phyloP scores from a whole-genome alignment of 2,329 filamentous ascomycete species.

The Hymenoscyphus fraxineus region DNA sequence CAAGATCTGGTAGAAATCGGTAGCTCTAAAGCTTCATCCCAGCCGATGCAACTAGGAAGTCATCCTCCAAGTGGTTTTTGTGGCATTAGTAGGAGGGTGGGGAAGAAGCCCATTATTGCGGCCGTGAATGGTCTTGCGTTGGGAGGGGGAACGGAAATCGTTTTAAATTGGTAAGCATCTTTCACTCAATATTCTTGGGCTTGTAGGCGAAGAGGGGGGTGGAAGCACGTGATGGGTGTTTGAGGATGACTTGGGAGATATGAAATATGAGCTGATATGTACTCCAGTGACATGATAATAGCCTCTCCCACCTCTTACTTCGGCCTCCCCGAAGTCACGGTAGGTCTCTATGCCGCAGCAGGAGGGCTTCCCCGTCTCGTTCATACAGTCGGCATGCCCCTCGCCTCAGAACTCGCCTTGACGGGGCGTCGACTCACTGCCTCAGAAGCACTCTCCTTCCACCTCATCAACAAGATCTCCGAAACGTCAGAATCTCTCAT shows the following conservation, averaged over 20 bases:
- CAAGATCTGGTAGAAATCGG: constrained; percentile 63
- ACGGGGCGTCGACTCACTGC: constrained; percentile 59
- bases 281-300: constrained; percentile 61
- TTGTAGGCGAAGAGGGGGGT: too few relatives aligned
- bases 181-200: background rate
- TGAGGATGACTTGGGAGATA: background rate
- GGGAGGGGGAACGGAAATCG: constrained; percentile 74
- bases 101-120: constrained; percentile 71
- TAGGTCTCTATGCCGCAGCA: constrained; percentile 67
- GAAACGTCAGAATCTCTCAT: constrained; percentile 42
- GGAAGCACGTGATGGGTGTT: too few relatives aligned
- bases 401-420: constrained; percentile 68
- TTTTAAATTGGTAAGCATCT: constrained; percentile 44
- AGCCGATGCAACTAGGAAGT: constrained; percentile 28
- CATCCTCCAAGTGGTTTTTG: constrained; percentile 51
- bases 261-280: constrained; percentile 1
- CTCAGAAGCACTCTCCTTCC: constrained; percentile 57
- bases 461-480: constrained; percentile 64
- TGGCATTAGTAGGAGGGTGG: constrained; percentile 61
- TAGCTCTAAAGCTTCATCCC: constrained; percentile 38
- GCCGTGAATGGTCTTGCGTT: constrained; percentile 75
- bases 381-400: constrained; percentile 59
- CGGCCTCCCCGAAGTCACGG: constrained; percentile 65
- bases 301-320: constrained; percentile 60
- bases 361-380: constrained; percentile 67